Base-by-base conservation (phyloP, 345 rosid species). In the Dovyalis caffra region DNA sequence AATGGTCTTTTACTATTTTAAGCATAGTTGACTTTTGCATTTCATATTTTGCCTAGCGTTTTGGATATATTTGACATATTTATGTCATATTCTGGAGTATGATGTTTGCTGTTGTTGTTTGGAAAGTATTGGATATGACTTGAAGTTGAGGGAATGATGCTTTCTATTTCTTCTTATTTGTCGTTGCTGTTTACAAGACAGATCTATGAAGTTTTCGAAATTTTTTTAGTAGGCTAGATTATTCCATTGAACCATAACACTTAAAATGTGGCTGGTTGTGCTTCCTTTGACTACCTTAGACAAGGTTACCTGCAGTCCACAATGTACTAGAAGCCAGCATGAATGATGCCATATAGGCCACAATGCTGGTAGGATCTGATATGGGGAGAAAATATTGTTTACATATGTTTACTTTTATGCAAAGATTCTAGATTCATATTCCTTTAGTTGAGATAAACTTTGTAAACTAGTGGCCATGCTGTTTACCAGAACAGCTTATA, bases 131-230 rank as follows among this genome's bases (percentile, higher is more conserved):
- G 65, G 64, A 64, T 1, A 6, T 3, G 23, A 33, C 56, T 25
- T 66, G 57, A 66, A 16, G 11, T 25, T 66, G 57, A 66, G 8
- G 11, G n/a, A 28, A 28, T 37, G 64, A 15, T 26, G 68, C 32
- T 26, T 65, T 35, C 37, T 34, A 28, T 23, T 74, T 73, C 60
- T 40, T 73, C 62, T 14, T 29, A n/a, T 23, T 64, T 61, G 60
- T 31, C 45, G 15, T 32, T 34, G 33, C 62, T 65, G 25, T 47
- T 15, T 31, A 18, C 14, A 23, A 5, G 23, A 63, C 34, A 40
- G 32, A 29, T 32, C 45, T 31, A 15, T 10, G 35, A 51, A 33
- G 14, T 49, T n/a, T 65, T 25, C 5, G 10, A 43, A 60, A 60
- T 15, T 14, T 7, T 5, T 12, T 66, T 65, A 18, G 53, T 56